Conservation (phyloP, 768 basidiomycete species). For the Suillus occidentalis region DNA sequence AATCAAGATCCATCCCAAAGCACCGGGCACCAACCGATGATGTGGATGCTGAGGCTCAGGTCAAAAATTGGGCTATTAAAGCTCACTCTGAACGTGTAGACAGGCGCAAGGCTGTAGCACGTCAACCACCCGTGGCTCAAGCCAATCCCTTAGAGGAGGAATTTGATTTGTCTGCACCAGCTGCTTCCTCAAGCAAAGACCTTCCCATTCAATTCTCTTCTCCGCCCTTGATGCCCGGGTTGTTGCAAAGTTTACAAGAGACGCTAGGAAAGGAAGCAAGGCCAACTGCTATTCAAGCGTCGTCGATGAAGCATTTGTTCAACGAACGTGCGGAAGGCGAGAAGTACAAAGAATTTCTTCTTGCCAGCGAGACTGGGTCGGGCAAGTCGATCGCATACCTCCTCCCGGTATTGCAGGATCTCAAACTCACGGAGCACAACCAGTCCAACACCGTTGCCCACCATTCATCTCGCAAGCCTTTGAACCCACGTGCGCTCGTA, state of each 20-base stretch:
- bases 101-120: constrained; percentile 7
- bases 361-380: constrained; percentile 89
- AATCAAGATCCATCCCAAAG: not conserved
- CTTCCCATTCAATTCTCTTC: constrained; percentile 54
- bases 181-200: constrained; percentile 19
- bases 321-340: constrained; percentile 19
- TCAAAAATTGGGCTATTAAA: constrained; percentile 12
- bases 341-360: constrained; percentile 48
- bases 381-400: constrained; percentile 92
- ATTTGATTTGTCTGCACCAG: constrained; percentile 34
- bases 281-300: constrained; percentile 80
- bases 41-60: not conserved
- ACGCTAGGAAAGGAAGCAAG: constrained; percentile 53
- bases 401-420: constrained; percentile 74
- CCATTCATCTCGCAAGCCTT: constrained; percentile 25
- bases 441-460: constrained; percentile 6
- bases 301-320: constrained; percentile 68
- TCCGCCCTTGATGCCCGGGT: constrained; percentile 67
- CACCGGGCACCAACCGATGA: not conserved
- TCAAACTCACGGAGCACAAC: constrained; percentile 64
- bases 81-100: constrained; percentile 16
- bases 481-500: constrained; percentile 76
- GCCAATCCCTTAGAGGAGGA: constrained; percentile 34
- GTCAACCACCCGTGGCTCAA: constrained; percentile 2
- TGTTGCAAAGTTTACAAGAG: constrained; percentile 57